phyloP scores from a whole-genome alignment of 768 basidiomycete species.

The Dendrothele bispora region DNA sequence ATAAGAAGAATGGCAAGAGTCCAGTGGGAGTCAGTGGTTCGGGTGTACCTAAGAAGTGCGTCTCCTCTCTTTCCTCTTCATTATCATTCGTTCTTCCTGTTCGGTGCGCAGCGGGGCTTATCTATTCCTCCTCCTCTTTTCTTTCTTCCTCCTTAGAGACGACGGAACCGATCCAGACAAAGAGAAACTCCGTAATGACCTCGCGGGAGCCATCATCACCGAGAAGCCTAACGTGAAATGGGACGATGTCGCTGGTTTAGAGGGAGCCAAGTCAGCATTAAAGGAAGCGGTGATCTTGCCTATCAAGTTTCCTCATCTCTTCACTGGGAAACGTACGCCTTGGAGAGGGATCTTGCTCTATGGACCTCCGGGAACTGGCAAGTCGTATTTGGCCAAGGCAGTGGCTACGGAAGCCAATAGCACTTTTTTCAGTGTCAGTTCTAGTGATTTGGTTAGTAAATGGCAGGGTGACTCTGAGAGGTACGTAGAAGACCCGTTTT shows the following conservation, averaged over 20 bases:
- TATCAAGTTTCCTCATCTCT: slow-evolving; percentile 98
- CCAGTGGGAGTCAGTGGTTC: slow-evolving; percentile 44
- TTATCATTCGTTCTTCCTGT: neutral
- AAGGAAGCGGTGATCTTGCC: slow-evolving; percentile 99
- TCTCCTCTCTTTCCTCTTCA: slow-evolving; percentile 2
- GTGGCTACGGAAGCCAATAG: slow-evolving; percentile 99
- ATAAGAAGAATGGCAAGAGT: slow-evolving; percentile 62
- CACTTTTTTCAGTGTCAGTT: slow-evolving; percentile 97
- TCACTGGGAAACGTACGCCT: slow-evolving; percentile 97
- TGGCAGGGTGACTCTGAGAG: slow-evolving; percentile 99
- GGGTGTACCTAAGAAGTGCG: slow-evolving; percentile 38
- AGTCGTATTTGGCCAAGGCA: slow-evolving; percentile 95
- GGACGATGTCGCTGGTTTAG: slow-evolving; percentile 98
- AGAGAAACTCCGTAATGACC: slow-evolving; percentile 93
- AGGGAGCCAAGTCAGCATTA: slow-evolving; percentile 90
- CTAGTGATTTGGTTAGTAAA: slow-evolving; percentile 94
- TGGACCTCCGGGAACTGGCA: slow-evolving; percentile 97
- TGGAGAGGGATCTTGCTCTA: slow-evolving; percentile 97
- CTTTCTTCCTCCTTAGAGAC: slow-evolving; percentile 26
- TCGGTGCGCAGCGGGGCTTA: too few relatives aligned
- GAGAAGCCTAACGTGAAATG: slow-evolving; percentile 97
- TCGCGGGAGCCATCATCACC: slow-evolving; percentile 83
- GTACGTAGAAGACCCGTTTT: slow-evolving; percentile 39
- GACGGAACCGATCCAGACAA: slow-evolving; percentile 76
- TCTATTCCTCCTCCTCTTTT: slow-evolving; percentile 2